These are phyloP conservation scores for Phytophthora capsici DNA, from an alignment of 352 stramenopile genomes.

Conservation along the genomic window DNA sequence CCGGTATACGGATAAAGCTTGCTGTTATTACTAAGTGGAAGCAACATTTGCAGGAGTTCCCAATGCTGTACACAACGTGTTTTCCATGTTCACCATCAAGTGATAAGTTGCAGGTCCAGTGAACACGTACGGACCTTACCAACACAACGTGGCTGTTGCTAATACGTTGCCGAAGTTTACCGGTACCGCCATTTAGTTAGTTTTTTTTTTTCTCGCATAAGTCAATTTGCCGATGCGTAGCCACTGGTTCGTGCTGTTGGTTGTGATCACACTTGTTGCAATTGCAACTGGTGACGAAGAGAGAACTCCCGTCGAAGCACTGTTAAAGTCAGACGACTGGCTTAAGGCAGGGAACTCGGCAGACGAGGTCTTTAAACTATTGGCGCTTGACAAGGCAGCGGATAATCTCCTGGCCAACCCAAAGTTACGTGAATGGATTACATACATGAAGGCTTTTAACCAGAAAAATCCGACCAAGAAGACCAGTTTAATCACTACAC, in stretches of 20 bases:
- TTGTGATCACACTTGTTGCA: not conserved
- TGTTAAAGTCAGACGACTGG: slow-evolving; percentile 2
- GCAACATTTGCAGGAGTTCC: no score
- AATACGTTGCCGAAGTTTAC: no score
- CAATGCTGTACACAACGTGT: no score
- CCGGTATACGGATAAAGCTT: no score
- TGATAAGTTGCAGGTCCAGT: no score
- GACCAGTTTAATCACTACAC: slow-evolving; percentile 7
- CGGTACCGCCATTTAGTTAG: not conserved
- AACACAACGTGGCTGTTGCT: no score
- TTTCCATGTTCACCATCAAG: not conserved
- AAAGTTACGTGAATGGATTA: slow-evolving; percentile 14
- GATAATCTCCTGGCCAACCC: slow-evolving; percentile 5
- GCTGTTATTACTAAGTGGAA: no score
- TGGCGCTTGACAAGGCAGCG: slow-evolving; percentile 10
- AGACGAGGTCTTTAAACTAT: not conserved
- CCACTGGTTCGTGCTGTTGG: not conserved
- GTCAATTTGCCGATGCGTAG: not conserved
- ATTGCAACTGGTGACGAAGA: not conserved
- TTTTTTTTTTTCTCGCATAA: not conserved
- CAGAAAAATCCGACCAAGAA: slow-evolving; percentile 10
- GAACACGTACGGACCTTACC: not conserved
- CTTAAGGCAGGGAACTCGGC: slow-evolving; percentile 6
- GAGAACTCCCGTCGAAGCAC: slow-evolving; percentile 3
- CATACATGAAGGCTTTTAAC: slow-evolving; percentile 24